Conservation (phyloP, 1,139 yeast species). For the Diutina scorzettiae region DNA sequence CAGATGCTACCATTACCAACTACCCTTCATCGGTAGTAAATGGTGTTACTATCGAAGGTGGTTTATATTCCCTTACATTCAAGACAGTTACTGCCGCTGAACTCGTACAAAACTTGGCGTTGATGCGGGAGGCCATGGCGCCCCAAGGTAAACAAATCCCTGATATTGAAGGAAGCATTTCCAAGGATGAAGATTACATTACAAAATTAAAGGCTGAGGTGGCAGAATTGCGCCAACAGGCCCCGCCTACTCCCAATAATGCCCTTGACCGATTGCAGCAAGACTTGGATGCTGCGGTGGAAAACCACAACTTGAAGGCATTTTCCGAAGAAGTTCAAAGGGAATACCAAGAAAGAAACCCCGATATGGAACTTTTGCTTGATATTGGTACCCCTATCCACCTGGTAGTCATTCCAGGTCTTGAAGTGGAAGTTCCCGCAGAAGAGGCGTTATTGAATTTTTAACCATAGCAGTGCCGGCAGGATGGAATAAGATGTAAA, state of each 20-base stretch:
- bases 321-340: not conserved
- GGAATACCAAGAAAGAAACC: not conserved
- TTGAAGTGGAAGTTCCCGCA: not conserved
- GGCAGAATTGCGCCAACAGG: not conserved
- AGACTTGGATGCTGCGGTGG: not conserved
- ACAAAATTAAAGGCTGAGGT: not conserved
- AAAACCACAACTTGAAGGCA: not conserved
- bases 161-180: not conserved
- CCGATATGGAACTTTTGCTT: not conserved
- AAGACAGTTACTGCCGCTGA: not conserved
- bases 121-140: not conserved
- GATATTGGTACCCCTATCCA: not conserved
- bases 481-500: too few relatives aligned
- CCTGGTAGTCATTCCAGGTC: not conserved
- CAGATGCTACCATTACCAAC: slow-evolving; percentile 1
- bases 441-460: not conserved
- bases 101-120: slow-evolving; percentile 5
- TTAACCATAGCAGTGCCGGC: too few relatives aligned
- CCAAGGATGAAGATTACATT: not conserved
- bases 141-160: not conserved
- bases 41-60: slow-evolving; percentile 1
- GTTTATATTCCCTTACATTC: slow-evolving; percentile 4
- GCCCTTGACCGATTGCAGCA: not conserved
- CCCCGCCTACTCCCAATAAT: not conserved
- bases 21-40: slow-evolving; percentile 4